These are phyloP conservation scores for Phenoliferia sp. DNA, from an alignment of 1,284 basidiomycete species.

Conservation along the genomic window DNA sequence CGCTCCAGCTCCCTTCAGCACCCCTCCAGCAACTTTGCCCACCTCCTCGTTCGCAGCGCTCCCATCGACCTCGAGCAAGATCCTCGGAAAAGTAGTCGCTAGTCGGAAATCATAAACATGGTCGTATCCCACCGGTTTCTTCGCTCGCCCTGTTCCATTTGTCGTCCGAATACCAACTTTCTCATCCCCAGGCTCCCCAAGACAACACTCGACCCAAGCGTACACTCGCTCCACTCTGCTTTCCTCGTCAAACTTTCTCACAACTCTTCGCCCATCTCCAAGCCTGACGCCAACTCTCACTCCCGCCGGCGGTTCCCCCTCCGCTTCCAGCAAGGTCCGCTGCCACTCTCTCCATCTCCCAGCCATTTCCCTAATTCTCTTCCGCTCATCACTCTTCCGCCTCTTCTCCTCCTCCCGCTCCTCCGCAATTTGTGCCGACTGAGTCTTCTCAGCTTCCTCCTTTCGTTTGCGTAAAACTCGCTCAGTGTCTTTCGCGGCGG, in stretches of 20 bases:
- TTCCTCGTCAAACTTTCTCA: constrained; percentile 54
- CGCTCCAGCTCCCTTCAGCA: constrained; percentile 57
- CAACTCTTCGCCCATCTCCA: constrained; percentile 58
- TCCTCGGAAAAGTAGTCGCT: constrained; percentile 63
- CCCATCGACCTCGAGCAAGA: constrained; percentile 48
- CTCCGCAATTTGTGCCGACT: constrained; percentile 17
- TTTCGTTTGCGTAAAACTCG: constrained; percentile 47
- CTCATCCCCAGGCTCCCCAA: constrained; percentile 39
- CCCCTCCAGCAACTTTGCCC: constrained; percentile 41
- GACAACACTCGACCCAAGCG: constrained; percentile 56
- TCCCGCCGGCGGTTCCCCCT: constrained; percentile 47
- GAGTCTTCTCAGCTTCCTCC: constrained; percentile 36
- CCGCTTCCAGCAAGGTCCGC: constrained; percentile 48
- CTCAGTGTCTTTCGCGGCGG: constrained; percentile 61
- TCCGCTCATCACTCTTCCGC: constrained; percentile 46
- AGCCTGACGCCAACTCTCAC: constrained; percentile 63
- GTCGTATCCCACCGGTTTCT: constrained; percentile 44
- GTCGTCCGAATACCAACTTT: constrained; percentile 23
- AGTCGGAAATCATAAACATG: constrained; percentile 58
- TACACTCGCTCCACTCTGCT: constrained; percentile 61
- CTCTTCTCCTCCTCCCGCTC: constrained; percentile 45
- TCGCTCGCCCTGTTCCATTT: constrained; percentile 45
- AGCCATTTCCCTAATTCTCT: constrained; percentile 41
- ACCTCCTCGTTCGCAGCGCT: constrained; percentile 49
- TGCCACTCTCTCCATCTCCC: constrained; percentile 18